Base-by-base conservation (phyloP, 2,329 filamentous ascomycete genomes). In the Fragosphaeria purpurea region DNA sequence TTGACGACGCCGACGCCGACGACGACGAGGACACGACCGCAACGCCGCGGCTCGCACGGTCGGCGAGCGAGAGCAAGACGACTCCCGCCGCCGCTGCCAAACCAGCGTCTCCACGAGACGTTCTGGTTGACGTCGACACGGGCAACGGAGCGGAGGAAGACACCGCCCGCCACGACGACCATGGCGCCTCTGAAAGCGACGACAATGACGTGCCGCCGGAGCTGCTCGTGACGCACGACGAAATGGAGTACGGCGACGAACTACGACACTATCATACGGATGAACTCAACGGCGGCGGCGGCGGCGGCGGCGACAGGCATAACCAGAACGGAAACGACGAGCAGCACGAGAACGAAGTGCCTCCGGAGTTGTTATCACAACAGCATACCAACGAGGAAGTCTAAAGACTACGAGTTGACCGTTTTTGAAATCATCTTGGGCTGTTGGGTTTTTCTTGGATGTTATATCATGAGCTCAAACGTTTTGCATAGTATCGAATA, bases 291-390 rank as follows among this genome's bases (percentile, higher is more conserved):
- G 58, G 59, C 44, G 70, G 51, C 7, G 56, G 66, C 53, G 2
- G 55, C 1, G 55, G 6, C 3, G 44, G 11, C 11, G 38, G 13
- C 3, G 22, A 42, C 6, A 41, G 39, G 22, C 37, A 46, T 39
- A 22, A 42, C 13, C 47, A 39, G 50, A 58, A 52, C 7, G 59
- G 61, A 45, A 59, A 63, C 47, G 65, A 65, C 41, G 71, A 3
- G 47, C 50, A 57, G 67, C 55, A 22, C 22, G 71, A 71, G 53
- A 74, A 75, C 46, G 74, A 75, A 47, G 68, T 79, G 7, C 75
- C 76, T 1, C 63, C 64, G 0, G 75, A 79, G 52, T 77, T 80
- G 55, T 56, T 79, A 6, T 70, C 70, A 9, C 71, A 76, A 57
- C 70, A 74, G 41, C 53, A 52, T 8, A 46, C 50, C 32, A 51